Evolutionary conservation across 768 basidiomycete genomes (phyloP).

Genomic region (Neoboletus subvelutipes): DNA sequence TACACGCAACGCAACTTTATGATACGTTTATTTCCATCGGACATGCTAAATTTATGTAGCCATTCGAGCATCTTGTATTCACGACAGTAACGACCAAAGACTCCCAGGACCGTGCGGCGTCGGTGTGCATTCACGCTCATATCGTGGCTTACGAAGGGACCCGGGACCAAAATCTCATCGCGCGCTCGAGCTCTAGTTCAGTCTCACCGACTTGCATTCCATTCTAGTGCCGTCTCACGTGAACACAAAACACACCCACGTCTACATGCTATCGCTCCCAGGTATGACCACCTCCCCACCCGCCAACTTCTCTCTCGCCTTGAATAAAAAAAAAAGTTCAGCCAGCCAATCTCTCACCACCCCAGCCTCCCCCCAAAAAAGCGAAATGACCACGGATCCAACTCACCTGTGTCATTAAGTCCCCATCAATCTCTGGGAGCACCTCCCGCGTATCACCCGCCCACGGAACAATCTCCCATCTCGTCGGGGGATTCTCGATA

Average conservation of each 20-base stretch:
- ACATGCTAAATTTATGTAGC: neutral
- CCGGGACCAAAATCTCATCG: neutral
- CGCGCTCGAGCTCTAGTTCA: neutral
- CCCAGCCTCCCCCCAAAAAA: neutral
- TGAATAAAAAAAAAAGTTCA: neutral
- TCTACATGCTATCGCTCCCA: conserved; percentile 28
- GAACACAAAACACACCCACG: neutral
- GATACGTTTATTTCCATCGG: neutral
- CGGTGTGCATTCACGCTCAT: neutral
- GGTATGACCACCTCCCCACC: conserved; percentile 15
- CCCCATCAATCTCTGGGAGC: conserved; percentile 60
- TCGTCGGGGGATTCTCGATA: conserved; percentile 71
- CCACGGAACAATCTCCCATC: conserved; percentile 65
- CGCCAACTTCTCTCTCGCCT: conserved; percentile 34
- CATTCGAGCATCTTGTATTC: neutral
- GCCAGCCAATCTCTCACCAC: neutral
- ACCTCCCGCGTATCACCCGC: conserved; percentile 54
- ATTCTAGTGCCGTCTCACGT: neutral
- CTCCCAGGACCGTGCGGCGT: neutral
- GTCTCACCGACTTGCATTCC: neutral
- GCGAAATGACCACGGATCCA: neutral
- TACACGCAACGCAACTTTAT: neutral
- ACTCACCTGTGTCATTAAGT: conserved; percentile 55
- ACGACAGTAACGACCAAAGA: neutral
- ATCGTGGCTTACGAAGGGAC: neutral